A percentile compares a stretch with the other conserved stretches of the same genome.
phyloP scores from a whole-genome alignment of 106 monocot genomes.

The Narthecium ossifragum region DNA sequence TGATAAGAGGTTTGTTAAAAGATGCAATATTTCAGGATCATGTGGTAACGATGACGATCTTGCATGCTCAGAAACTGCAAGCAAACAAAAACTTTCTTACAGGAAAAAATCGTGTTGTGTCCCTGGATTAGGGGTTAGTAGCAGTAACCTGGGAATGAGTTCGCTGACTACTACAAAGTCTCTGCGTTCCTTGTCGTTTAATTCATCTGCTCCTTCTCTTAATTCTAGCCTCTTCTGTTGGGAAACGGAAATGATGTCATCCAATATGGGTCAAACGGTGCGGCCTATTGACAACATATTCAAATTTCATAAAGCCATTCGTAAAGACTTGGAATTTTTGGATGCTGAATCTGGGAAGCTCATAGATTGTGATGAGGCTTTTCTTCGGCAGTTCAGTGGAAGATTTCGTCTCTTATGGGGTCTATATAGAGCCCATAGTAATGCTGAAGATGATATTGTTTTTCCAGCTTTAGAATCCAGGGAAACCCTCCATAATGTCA shows the following conservation, averaged over 20 bases:
- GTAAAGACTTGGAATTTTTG: conserved; percentile 92
- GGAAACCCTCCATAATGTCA: conserved; percentile 97
- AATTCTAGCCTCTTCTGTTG: conserved; percentile 82
- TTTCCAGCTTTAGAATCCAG: conserved; percentile 98
- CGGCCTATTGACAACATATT: conserved; percentile 98
- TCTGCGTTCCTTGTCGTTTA: conserved; percentile 55
- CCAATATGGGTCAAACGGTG: conserved; percentile 32
- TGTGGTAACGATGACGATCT: conserved; percentile 12
- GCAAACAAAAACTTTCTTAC: conserved; percentile 2
- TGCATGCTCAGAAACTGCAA: conserved; percentile 10
- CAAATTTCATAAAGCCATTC: conserved; percentile 95
- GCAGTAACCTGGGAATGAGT: conserved; percentile 41
- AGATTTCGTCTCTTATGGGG: conserved; percentile 96
- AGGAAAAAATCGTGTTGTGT: conserved; percentile 45
- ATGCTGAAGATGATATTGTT: conserved; percentile 99
- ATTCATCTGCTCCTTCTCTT: conserved; percentile 69
- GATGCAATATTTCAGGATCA: conserved; percentile 27
- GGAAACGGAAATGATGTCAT: conserved; percentile 62
- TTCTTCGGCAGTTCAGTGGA: conserved; percentile 82
- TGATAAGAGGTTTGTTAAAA: conserved; percentile 32
- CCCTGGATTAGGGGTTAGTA: conserved; percentile 78
- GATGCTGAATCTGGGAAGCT: conserved; percentile 96
- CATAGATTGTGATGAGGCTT: conserved; percentile 59
- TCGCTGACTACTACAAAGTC: conserved; percentile 44
- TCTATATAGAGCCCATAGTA: conserved; percentile 93